phyloP scores from a whole-genome alignment of 176 grass and related monocot species.

The Rhynchospora tenuis region DNA sequence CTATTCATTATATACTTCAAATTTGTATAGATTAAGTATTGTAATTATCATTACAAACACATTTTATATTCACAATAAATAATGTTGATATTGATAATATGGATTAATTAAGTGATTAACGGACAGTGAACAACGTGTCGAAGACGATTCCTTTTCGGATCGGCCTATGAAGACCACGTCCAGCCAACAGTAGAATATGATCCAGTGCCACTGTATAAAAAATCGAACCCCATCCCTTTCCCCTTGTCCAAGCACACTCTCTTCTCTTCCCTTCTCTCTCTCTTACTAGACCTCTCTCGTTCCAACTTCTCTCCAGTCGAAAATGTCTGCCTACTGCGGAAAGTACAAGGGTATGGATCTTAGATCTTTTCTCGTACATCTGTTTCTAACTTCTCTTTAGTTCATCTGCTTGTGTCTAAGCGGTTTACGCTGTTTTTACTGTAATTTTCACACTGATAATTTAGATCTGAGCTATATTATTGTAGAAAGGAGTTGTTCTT shows the following conservation, averaged over 20 bases:
- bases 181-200: neutral
- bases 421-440: neutral
- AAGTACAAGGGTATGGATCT: constrained; percentile 65
- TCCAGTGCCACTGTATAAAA: neutral
- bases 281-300: neutral
- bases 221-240: constrained; percentile 28
- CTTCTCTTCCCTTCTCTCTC: neutral
- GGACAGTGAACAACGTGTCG: neutral
- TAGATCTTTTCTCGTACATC: neutral
- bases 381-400: neutral
- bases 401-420: neutral
- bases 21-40: neutral
- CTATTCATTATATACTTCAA: neutral
- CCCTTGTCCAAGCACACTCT: constrained; percentile 38
- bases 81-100: neutral
- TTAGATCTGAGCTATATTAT: constrained; percentile 25
- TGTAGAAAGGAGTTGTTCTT: neutral
- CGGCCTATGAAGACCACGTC: neutral
- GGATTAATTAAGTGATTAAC: neutral
- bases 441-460: neutral
- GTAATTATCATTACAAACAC: neutral
- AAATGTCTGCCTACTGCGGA: constrained; percentile 79
- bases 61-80: neutral
- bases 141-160: neutral
- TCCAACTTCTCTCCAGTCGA: neutral